These are phyloP conservation scores for Mariannaea sp. DNA, from an alignment of 2,329 filamentous ascomycete species.

Conservation along the genomic window DNA sequence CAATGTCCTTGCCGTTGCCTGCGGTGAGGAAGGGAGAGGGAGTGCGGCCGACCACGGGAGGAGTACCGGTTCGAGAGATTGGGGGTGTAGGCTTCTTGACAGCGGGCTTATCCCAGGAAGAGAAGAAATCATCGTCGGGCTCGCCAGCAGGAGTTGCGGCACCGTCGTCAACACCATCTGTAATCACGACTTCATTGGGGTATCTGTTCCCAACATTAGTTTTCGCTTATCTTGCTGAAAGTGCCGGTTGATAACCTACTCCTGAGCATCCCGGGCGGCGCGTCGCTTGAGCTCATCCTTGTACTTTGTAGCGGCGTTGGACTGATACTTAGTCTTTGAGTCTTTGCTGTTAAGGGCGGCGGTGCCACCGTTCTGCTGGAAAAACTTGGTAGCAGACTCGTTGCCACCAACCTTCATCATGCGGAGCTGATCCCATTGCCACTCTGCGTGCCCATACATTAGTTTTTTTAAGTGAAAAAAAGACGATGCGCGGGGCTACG, in stretches of 20 bases:
- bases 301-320: slow-evolving; percentile 91
- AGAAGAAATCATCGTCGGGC: slow-evolving; percentile 95
- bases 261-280: slow-evolving; percentile 79
- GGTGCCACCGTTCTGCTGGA: slow-evolving; percentile 93
- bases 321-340: slow-evolving; percentile 94
- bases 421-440: slow-evolving; percentile 98
- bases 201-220: slow-evolving; percentile 60
- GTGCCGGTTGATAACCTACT: slow-evolving; percentile 61
- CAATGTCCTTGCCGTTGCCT: slow-evolving; percentile 70
- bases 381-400: slow-evolving; percentile 97
- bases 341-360: slow-evolving; percentile 96
- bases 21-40: slow-evolving; percentile 89
- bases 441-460: slow-evolving; percentile 59
- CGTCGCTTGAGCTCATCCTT: slow-evolving; percentile 94
- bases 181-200: slow-evolving; percentile 83
- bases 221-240: background rate
- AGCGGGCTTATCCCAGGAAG: slow-evolving; percentile 96
- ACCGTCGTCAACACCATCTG: slow-evolving; percentile 72
- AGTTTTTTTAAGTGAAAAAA: slow-evolving; percentile 22
- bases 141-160: slow-evolving; percentile 80
- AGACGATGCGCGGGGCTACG: slow-evolving; percentile 43
- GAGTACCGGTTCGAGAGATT: slow-evolving; percentile 85
- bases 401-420: slow-evolving; percentile 99
- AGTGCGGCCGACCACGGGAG: slow-evolving; percentile 78
- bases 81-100: slow-evolving; percentile 97